These are phyloP conservation scores for Moesziomyces globuligerus DNA, from an alignment of 1,284 basidiomycete species.

Conservation along the genomic window DNA sequence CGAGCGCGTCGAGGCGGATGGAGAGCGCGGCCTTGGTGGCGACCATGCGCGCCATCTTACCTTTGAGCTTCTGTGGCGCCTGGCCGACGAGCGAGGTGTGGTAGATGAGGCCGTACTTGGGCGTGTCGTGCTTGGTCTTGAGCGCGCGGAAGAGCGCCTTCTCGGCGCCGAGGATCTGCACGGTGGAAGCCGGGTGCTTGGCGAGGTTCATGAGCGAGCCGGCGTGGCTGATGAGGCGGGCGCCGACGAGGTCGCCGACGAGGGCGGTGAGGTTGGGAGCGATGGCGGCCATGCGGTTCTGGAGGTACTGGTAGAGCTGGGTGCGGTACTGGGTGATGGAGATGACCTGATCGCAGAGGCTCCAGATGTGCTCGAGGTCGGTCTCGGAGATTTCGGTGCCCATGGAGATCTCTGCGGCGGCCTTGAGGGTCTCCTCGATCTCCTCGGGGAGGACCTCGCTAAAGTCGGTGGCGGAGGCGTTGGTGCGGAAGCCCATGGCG, in stretches of 20 bases:
- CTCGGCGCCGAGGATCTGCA: slow-evolving; percentile 97
- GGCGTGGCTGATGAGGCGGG: slow-evolving; percentile 93
- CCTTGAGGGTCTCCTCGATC: slow-evolving; percentile 85
- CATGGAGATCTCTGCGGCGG: slow-evolving; percentile 94
- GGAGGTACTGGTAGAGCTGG: slow-evolving; percentile 91
- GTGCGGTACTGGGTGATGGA: slow-evolving; percentile 92
- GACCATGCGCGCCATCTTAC: slow-evolving; percentile 99
- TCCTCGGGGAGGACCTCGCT: slow-evolving; percentile 86
- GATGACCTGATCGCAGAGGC: slow-evolving; percentile 96
- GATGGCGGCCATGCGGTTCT: slow-evolving; percentile 96
- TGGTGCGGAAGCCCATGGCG: slow-evolving; percentile 75
- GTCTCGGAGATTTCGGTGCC: slow-evolving; percentile 97
- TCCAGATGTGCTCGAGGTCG: slow-evolving; percentile 93
- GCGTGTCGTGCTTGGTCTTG: slow-evolving; percentile 99
- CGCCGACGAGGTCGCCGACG: slow-evolving; percentile 95
- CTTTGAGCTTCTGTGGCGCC: slow-evolving; percentile 97
- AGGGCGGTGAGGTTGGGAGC: slow-evolving; percentile 95
- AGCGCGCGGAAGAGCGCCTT: slow-evolving; percentile 97
- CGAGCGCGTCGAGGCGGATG: slow-evolving; percentile 94
- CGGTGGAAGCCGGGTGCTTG: slow-evolving; percentile 96
- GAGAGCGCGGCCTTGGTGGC: slow-evolving; percentile 91
- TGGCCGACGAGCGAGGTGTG: slow-evolving; percentile 90
- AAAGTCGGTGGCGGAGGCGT: slow-evolving; percentile 85
- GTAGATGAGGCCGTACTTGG: slow-evolving; percentile 97
- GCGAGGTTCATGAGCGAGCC: slow-evolving; percentile 92